These are phyloP conservation scores for Leccinum imitatum DNA, from an alignment of 768 basidiomycete species.

Conservation along the genomic window DNA sequence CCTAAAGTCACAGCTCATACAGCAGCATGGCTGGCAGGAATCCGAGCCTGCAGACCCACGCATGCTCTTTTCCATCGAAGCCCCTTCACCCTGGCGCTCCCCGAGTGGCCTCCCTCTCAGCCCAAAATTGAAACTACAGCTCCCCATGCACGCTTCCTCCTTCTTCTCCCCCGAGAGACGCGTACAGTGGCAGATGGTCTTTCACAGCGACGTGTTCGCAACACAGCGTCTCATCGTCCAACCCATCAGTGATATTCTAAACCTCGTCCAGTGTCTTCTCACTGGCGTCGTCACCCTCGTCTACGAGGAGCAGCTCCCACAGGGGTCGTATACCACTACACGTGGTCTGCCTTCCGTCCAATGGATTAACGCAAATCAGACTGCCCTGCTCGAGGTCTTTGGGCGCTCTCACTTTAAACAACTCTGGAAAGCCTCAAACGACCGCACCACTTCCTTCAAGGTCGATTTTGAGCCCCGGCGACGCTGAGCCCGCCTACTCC, in stretches of 20 bases:
- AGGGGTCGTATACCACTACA: constrained; percentile 70
- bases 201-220: constrained; percentile 75
- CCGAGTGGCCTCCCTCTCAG: constrained; percentile 73
- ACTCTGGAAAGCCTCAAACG: constrained; percentile 69
- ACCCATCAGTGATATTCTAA: constrained; percentile 68
- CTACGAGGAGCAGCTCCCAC: constrained; percentile 71
- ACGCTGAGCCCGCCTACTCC: constrained; percentile 29
- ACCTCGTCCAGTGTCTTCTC: constrained; percentile 68
- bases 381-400: constrained; percentile 67
- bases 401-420: constrained; percentile 71
- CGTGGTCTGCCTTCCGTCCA: constrained; percentile 75
- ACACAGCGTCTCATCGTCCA: constrained; percentile 65
- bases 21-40: constrained; percentile 70
- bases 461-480: constrained; percentile 57
- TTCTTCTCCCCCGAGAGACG: constrained; percentile 85
- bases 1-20: constrained; percentile 62
- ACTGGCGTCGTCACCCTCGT: constrained; percentile 70
- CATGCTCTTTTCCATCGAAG: constrained; percentile 79
- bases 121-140: constrained; percentile 67
- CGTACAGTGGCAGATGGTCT: constrained; percentile 90
- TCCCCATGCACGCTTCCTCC: constrained; percentile 77
- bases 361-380: constrained; percentile 73
- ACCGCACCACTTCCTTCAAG: constrained; percentile 70
- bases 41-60: constrained; percentile 57
- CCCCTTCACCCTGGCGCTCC: constrained; percentile 75